Evolutionary conservation across 495 filamentous ascomycete species (phyloP), one percentile per base, ranked within the genome.

Genomic region (Geopyxis carbonaria): DNA sequence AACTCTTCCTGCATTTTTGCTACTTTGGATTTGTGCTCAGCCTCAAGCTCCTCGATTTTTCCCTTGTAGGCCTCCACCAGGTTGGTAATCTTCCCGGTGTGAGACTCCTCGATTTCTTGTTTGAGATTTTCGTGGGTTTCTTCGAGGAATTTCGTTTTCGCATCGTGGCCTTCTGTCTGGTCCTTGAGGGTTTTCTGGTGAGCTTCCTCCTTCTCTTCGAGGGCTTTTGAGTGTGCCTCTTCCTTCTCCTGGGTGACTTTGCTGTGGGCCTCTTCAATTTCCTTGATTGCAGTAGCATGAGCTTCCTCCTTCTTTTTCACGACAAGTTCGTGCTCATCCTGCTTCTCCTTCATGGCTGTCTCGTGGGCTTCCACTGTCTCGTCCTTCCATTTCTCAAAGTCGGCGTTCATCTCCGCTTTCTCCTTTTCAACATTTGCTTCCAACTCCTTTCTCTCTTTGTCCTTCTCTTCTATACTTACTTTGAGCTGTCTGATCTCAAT

Each of bases 401-500:
- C 61, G 7, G 42, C 45, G 43, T 57, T 59, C 40, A 62, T 46
- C 1, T 59, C 43, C 28, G 62, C 62, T 21, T 60, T 62, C 50
- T 70, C 66, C 20, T 65, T 62, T 34, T 69, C 67, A 10, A 57
- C 51, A 51, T 62, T 64, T 43, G 64, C 60, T 44, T 66, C 65
- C 33, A 67, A 57, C 11, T 57, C 57, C 21, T 57, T 47, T n/a
- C 51, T 46, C 27, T 64, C 60, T 11, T 62, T 57, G 27, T 68
- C 58, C 38, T 63, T 61, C 9, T 53, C 48, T 21, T 58, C 55
- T n/a, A 72, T 59, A 48, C 67, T 64, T 25, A 67, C 67, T 31
- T 71, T 67, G 14, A 76, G 50, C 40, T 72, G 68, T 18, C 62
- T 62, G 4, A 78, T 59, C 50, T 79, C 75, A 22, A 64, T 56